phyloP scores from a whole-genome alignment of 148 eudicot species.

The Chenopodium suecicum region DNA sequence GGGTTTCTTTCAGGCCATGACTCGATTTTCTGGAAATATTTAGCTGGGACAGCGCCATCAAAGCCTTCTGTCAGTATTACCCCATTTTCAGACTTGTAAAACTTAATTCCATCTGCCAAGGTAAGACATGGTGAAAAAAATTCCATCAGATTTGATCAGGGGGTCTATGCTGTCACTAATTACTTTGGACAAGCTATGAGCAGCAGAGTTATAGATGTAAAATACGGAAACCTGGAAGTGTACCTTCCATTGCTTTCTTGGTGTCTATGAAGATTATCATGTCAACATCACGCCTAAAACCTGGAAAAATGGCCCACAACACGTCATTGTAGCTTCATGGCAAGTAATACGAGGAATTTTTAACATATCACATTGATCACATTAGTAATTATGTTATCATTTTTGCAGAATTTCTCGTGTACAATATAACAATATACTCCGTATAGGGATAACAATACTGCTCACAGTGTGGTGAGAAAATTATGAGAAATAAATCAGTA shows the following conservation, averaged over 20 bases:
- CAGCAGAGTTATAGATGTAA: not conserved
- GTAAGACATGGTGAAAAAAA: not conserved
- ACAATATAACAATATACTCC: not conserved
- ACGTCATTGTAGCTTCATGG: not conserved
- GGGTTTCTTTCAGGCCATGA: slow-evolving; percentile 72
- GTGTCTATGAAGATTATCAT: slow-evolving; percentile 69
- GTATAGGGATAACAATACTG: not conserved
- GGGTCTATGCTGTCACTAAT: not conserved
- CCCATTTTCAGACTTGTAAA: slow-evolving; percentile 78
- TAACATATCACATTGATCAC: not conserved
- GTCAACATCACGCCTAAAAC: slow-evolving; percentile 74
- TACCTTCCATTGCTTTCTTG: slow-evolving; percentile 91
- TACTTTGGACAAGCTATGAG: not conserved
- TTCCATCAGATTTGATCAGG: not conserved
- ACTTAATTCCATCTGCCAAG: slow-evolving; percentile 84
- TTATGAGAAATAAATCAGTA: not conserved
- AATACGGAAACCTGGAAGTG: not conserved
- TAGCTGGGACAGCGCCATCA: slow-evolving; percentile 78
- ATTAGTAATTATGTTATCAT: not conserved
- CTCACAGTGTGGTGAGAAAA: not conserved
- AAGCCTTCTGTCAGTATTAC: slow-evolving; percentile 94
- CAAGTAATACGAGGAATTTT: not conserved
- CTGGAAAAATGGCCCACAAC: slow-evolving; percentile 38
- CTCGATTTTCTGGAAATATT: slow-evolving; percentile 68
- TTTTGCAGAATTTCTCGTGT: not conserved